Evolutionary conservation across 139 green algal genomes (phyloP).

Genomic region (Haematococcus lacustris): DNA sequence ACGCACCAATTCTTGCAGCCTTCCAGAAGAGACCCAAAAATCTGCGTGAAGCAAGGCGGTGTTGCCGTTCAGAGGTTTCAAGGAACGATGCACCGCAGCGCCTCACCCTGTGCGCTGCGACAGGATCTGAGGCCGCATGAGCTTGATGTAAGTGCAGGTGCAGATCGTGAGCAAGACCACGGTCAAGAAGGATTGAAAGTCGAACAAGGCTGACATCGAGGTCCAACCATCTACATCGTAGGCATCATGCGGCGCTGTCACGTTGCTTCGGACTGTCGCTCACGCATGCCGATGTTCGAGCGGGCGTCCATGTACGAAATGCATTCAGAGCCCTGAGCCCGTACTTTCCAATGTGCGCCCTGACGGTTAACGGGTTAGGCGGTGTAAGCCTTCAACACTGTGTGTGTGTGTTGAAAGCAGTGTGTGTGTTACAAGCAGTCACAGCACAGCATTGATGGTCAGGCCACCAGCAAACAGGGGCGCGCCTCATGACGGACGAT

Average conservation of each 20-base stretch:
- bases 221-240: background rate
- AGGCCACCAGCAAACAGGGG: no score
- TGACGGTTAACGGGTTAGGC: background rate
- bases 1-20: conserved; percentile 67
- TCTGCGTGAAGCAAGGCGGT: conserved; percentile 25
- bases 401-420: no score
- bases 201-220: conserved; percentile 84
- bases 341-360: no score
- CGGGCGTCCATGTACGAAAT: background rate
- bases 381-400: background rate
- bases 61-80: background rate
- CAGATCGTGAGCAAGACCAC: conserved; percentile 92
- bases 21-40: conserved; percentile 88
- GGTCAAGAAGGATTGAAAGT: conserved; percentile 87
- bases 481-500: no score
- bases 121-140: conserved; percentile 59
- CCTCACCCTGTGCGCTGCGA: conserved; percentile 64
- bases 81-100: background rate
- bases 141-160: conserved; percentile 94
- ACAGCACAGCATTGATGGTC: background rate
- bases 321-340: background rate
- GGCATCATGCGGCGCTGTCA: no score
- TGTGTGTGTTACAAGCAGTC: no score
- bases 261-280: background rate
- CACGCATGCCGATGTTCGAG: background rate